Percentiles rank a stretch among this genome's conserved stretches.
These are phyloP conservation scores for Phytophthora podocarpi DNA, from an alignment of 352 stramenopile species.

Conservation along the genomic window DNA sequence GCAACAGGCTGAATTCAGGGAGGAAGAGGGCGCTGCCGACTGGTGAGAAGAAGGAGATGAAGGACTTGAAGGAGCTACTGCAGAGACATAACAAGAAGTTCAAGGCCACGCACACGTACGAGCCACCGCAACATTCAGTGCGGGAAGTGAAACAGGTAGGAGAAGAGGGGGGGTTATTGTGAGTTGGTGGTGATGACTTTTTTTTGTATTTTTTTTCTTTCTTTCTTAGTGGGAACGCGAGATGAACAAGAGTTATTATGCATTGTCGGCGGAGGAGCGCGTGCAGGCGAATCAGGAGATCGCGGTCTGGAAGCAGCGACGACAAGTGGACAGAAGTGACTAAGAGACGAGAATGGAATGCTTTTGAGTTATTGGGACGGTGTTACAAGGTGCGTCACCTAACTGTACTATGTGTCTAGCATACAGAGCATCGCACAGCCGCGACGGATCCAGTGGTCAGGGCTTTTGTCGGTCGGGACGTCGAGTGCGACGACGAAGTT, in stretches of 20 bases:
- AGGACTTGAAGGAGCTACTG: conserved; percentile 62
- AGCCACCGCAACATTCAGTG: conserved; percentile 79
- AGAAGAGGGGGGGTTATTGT: neutral
- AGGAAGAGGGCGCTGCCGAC: conserved; percentile 1
- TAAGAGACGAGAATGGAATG: conserved; percentile 12
- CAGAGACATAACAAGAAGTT: conserved; percentile 84
- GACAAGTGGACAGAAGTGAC: conserved; percentile 9
- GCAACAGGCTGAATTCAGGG: conserved; percentile 11
- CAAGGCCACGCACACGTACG: conserved; percentile 72
- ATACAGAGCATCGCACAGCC: conserved; percentile 95
- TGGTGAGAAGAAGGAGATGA: conserved; percentile 39
- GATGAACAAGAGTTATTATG: conserved; percentile 73
- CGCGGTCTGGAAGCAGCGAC: conserved; percentile 45
- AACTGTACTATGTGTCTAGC: conserved; percentile 84
- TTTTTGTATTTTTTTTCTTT: conserved; percentile 2
- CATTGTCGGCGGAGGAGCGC: conserved; percentile 63
- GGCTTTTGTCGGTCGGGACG: conserved; percentile 81
- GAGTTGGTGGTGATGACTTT: neutral
- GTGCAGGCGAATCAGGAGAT: conserved; percentile 74
- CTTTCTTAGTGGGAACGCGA: conserved; percentile 68
- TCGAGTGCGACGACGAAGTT: conserved; percentile 93
- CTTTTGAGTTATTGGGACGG: conserved; percentile 22
- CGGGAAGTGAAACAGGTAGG: conserved; percentile 73
- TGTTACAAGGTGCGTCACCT: neutral
- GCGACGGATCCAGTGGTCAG: conserved; percentile 93